Percentiles rank a stretch among this genome's conserved stretches.
Evolutionary conservation across 2,329 filamentous ascomycete genomes (phyloP).

Genomic region (Furcasterigmium sp.): DNA sequence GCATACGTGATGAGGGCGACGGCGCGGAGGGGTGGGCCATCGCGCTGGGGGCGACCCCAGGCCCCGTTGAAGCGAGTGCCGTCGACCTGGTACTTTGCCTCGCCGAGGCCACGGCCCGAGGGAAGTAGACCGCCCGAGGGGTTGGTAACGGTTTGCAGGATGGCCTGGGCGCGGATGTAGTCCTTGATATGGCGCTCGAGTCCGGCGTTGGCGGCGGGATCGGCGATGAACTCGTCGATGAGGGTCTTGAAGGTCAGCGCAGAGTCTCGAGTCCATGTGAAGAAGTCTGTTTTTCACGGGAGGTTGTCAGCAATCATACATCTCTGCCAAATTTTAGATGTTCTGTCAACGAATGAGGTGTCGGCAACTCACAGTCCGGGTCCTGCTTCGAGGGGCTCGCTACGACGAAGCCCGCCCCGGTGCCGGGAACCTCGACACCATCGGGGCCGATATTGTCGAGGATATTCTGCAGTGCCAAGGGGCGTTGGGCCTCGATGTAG

Average conservation of each 20-base stretch:
- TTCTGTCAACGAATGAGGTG: too few relatives aligned
- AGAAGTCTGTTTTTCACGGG: slow-evolving; percentile 39
- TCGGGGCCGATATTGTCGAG: slow-evolving; percentile 50
- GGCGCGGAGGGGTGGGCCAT: slow-evolving; percentile 55
- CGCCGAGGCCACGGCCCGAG: slow-evolving; percentile 42
- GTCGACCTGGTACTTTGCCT: slow-evolving; percentile 51
- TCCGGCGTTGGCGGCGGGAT: slow-evolving; percentile 30
- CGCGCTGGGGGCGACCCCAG: slow-evolving; percentile 56
- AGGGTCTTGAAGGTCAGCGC: slow-evolving; percentile 47
- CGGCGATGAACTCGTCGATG: slow-evolving; percentile 41
- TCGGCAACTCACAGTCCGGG: slow-evolving; percentile 44
- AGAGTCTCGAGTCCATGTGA: slow-evolving; percentile 52
- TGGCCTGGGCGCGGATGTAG: slow-evolving; percentile 47
- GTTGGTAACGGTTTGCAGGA: slow-evolving; percentile 45
- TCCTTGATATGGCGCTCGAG: slow-evolving; percentile 42
- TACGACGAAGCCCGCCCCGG: slow-evolving; percentile 43
- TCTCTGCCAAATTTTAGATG: too few relatives aligned
- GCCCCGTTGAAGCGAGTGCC: slow-evolving; percentile 40
- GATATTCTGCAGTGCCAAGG: slow-evolving; percentile 43
- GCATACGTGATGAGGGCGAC: slow-evolving; percentile 50
- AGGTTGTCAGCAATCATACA: neutral
- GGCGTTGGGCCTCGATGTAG: slow-evolving; percentile 38
- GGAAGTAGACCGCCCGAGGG: slow-evolving; percentile 43
- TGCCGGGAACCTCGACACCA: slow-evolving; percentile 41
- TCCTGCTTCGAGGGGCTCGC: slow-evolving; percentile 48